phyloP scores from a whole-genome alignment of 345 rosid species.

The Trapa bicornis region DNA sequence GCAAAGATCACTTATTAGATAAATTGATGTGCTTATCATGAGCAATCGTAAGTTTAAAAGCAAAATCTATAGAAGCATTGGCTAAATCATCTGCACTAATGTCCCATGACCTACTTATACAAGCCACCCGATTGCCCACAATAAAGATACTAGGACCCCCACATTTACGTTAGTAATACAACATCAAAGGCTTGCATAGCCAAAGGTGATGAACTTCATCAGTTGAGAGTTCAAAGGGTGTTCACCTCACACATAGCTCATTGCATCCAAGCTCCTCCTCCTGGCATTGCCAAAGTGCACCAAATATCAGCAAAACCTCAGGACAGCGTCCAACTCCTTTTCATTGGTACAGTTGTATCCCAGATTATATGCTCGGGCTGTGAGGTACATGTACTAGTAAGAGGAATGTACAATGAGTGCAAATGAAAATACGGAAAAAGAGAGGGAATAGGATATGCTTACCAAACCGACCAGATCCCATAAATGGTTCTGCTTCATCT shows the following conservation, averaged over 20 bases:
- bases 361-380: constrained; percentile 71
- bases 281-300: not conserved
- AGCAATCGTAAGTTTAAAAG: not conserved
- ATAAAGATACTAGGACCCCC: not conserved
- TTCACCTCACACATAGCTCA: not conserved
- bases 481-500: constrained; percentile 78
- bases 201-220: not conserved
- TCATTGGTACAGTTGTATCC: constrained; percentile 84
- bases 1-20: not conserved
- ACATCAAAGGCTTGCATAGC: not conserved
- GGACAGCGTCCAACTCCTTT: constrained; percentile 60
- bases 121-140: too few relatives aligned
- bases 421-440: not conserved
- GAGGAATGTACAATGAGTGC: not conserved
- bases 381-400: constrained; percentile 3
- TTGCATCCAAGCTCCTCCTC: not conserved
- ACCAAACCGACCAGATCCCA: constrained; percentile 89
- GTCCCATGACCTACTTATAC: not conserved
- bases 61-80: not conserved
- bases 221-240: not conserved
- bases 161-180: too few relatives aligned
- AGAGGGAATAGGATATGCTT: constrained; percentile 7
- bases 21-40: not conserved
- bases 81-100: not conserved
- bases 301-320: constrained; percentile 51